Evolutionary conservation across 805 yeast species (phyloP).

Genomic region (Torulaspora gathmanii): DNA sequence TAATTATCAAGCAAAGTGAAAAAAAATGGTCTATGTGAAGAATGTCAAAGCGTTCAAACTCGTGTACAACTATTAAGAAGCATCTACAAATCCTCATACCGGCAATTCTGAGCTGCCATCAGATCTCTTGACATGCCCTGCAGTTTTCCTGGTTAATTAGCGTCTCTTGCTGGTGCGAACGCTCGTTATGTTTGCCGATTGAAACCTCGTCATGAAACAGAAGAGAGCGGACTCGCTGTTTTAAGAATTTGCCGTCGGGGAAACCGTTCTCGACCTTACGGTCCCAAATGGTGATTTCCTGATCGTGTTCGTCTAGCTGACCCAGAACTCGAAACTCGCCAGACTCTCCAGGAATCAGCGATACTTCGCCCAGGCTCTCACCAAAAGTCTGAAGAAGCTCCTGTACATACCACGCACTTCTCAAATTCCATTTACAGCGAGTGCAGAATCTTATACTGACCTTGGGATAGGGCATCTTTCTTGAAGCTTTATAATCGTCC

Average conservation of each 20-base stretch:
- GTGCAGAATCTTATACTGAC: conserved; percentile 72
- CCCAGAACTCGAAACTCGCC: conserved; percentile 59
- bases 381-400: conserved; percentile 83
- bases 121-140: conserved; percentile 2
- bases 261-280: conserved; percentile 64
- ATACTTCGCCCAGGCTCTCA: conserved; percentile 48
- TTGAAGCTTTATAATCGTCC: not conserved
- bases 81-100: not conserved
- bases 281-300: conserved; percentile 50
- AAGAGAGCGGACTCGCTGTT: conserved; percentile 57
- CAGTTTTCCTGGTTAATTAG: conserved; percentile 5
- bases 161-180: conserved; percentile 6
- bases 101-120: not conserved
- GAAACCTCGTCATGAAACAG: conserved; percentile 18
- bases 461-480: conserved; percentile 46
- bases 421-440: conserved; percentile 79
- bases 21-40: not conserved
- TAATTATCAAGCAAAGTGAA: not conserved
- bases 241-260: conserved; percentile 79
- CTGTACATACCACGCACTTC: conserved; percentile 85
- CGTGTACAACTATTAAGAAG: conserved; percentile 4
- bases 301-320: conserved; percentile 34
- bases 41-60: not conserved
- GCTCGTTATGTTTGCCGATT: conserved; percentile 26
- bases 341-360: conserved; percentile 44